Base-by-base conservation (phyloP, 2,329 filamentous ascomycete genomes). In the Alternaria conjuncta region DNA sequence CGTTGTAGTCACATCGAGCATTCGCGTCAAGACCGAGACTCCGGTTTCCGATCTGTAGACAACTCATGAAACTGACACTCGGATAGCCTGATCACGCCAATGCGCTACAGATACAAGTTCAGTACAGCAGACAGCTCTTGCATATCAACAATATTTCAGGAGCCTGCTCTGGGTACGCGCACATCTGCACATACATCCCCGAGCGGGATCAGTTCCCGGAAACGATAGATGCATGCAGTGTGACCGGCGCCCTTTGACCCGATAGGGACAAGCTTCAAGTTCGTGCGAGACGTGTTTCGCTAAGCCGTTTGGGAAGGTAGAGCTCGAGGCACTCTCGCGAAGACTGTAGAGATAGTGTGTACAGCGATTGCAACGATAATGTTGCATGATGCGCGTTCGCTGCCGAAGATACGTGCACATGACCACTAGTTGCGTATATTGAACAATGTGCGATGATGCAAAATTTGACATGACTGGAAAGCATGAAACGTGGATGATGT, bases 231-330 rank as follows among this genome's bases (percentile, higher is more conserved):
- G 44, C 50, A 63, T 63, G 56, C 56, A 44, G 45, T 36, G 56
- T 55, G 60, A 63, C 47, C 49, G 45, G 26, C 20, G 32, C 23
- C 20, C 36, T 32, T 28, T 45, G 18, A 26, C n/a, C 60, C 56
- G 60, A 63, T 63, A 18, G 20, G 32, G 30, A 36, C 26, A 26
- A 25, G n/a, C 26, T 20, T 20, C 6, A n/a, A 20, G 30, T 15
- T 21, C n/a, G 15, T 51, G 32, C 20, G 28, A 63, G 26, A 55
- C 36, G 30, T 30, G 25, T 44, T 32, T 55, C 56, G 56, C 60
- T 63, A 59, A 55, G 50, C 50, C 32, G 43, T 55, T 63, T n/a
- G 32, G 57, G 60, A 63, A 63, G 60, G 60, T 63, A 44, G 55
- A 30, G 30, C 20, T 49, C 30, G 10, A 30, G 56, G 50, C 26